Evolutionary conservation across 352 stramenopile species (phyloP), one percentile per base, ranked within the genome.

Genomic region (Thraustotheca clavata): DNA sequence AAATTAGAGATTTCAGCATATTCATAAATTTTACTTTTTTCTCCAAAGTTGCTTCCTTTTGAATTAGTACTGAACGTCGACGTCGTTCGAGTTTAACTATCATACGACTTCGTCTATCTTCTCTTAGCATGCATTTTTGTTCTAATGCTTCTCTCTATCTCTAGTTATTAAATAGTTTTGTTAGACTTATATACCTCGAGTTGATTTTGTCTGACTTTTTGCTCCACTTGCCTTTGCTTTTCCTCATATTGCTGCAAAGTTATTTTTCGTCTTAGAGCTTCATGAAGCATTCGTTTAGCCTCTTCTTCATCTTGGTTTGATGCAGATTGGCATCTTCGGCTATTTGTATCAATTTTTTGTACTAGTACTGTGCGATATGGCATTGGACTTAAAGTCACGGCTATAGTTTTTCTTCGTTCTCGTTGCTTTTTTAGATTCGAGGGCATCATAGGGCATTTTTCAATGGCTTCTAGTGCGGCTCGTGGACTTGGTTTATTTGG

Each of bases 91-190:
- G 66, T 61, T 90, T 89, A 18, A 72, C 46, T 12, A 79, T 60
- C 2, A 94, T 26, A 22, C 76, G 69, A 20, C 72, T 63, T 8
- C 86, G 75, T 18, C 82, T 65, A 67, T 93, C 84, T 57, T 94
- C 82, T 1, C 79, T 76, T 48, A 88, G 77, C 82, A 91, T 90
- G 3, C 76, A 49, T 48, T 73, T 86, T 0, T 76, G 69, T 41
- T 91, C 84, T 24, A 33, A 71, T 5, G 71, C 67, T 73, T 89
- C 77, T 29, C 49, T 77, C 83, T 92, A 61, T 1, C 12, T 18
- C 18, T 8, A n/a, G 6, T 11, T 7, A 24, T 38, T 62, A 20
- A 29, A 9, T 39, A 31, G 31, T 7, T 29, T 38, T 7, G 27
- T n/a, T 12, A 20, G 46, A 26, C 69, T 4, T 49, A 59, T 27